phyloP scores from a whole-genome alignment of 495 filamentous ascomycete species.

The Lichina pygmaea region DNA sequence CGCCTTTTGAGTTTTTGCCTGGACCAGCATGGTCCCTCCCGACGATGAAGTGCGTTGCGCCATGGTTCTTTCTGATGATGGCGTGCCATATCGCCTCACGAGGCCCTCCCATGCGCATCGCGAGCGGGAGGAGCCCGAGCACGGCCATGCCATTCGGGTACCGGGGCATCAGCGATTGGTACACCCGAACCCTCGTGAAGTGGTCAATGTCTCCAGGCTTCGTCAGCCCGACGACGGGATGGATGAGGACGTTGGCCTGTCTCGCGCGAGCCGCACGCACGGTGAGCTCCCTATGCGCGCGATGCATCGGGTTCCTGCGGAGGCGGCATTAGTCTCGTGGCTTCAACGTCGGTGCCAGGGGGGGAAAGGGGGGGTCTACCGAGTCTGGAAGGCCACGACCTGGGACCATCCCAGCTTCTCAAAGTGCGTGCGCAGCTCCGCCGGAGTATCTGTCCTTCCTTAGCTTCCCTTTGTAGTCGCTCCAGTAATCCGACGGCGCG shows the following conservation, averaged over 20 bases:
- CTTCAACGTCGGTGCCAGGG: not conserved
- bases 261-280: constrained; percentile 85
- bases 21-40: constrained; percentile 94
- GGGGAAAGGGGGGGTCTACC: constrained; percentile 1
- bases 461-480: not conserved
- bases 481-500: not conserved
- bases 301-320: constrained; percentile 95
- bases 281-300: constrained; percentile 88
- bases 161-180: constrained; percentile 84
- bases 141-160: constrained; percentile 99
- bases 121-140: constrained; percentile 78
- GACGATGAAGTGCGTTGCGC: constrained; percentile 97
- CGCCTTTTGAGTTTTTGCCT: constrained; percentile 84
- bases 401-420: constrained; percentile 95
- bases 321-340: not conserved
- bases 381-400: constrained; percentile 95
- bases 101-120: constrained; percentile 98
- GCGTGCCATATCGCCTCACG: constrained; percentile 99
- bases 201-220: constrained; percentile 99
- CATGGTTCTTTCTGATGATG: constrained; percentile 98
- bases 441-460: constrained; percentile 46
- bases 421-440: constrained; percentile 86
- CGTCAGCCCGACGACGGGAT: constrained; percentile 92
- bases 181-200: constrained; percentile 96
- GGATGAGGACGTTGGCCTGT: constrained; percentile 95